phyloP scores from a whole-genome alignment of 805 yeast species.

The Maudiozyma bulderi region DNA sequence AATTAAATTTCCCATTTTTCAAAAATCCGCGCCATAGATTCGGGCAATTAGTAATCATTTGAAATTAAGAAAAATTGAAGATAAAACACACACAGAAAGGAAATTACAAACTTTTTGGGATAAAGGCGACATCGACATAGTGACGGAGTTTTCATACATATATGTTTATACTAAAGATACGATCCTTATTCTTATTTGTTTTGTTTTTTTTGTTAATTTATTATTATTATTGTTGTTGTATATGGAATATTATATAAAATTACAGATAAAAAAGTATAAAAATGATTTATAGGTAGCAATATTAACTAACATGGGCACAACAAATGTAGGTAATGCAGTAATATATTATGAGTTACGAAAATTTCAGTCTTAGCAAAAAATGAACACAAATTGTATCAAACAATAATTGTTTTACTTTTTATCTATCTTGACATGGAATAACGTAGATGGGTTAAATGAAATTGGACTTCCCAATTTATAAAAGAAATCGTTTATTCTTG shows the following conservation, averaged over 20 bases:
- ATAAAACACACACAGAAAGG: too few species aligned
- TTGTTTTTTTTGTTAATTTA: background rate
- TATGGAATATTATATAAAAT: background rate
- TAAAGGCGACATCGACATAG: too few species aligned
- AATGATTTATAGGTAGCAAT: background rate
- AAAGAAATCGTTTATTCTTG: too few species aligned
- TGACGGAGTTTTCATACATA: background rate
- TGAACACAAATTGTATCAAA: background rate
- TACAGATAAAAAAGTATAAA: background rate
- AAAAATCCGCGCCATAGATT: too few species aligned
- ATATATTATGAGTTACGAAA: background rate
- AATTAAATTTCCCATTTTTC: too few species aligned
- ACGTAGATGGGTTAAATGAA: background rate
- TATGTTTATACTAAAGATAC: too few species aligned
- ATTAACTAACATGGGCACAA: background rate
- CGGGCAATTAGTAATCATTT: too few species aligned
- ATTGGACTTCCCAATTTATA: too few species aligned
- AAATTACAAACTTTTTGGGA: too few species aligned
- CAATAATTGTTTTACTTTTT: background rate
- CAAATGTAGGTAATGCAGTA: background rate
- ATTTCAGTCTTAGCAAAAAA: background rate
- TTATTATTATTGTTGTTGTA: background rate
- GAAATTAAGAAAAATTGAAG: too few species aligned
- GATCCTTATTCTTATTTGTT: background rate
- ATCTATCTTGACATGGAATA: background rate